A percentile compares a stretch with the other conserved stretches of the same genome.
Conservation (phyloP, 169 alveolate genomes). For the Plasmodium gaboni region DNA sequence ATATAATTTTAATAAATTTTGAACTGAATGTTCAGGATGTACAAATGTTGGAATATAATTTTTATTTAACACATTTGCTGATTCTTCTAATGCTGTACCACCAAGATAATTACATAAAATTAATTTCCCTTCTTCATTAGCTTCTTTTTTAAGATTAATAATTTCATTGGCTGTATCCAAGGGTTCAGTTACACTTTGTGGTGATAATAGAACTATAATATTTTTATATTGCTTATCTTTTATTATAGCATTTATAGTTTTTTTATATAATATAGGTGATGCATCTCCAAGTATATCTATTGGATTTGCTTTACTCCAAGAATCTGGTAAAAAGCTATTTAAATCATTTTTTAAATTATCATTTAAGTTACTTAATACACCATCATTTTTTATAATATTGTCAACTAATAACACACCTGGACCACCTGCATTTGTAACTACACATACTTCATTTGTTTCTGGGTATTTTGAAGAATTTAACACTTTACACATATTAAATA, state of each 20-base stretch:
- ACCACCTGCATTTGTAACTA: constrained; percentile 90
- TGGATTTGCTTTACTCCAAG: constrained; percentile 88
- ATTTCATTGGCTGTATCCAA: constrained; percentile 67
- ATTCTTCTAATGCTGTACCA: constrained; percentile 81
- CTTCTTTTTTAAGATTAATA: constrained; percentile 22
- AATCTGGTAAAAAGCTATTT: constrained; percentile 81
- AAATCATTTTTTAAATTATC: constrained; percentile 69
- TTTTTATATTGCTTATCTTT: constrained; percentile 82
- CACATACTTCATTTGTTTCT: constrained; percentile 80
- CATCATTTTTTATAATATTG: constrained; percentile 79
- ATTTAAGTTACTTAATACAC: constrained; percentile 77
- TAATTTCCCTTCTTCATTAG: not conserved
- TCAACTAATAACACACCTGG: constrained; percentile 88
- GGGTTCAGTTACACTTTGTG: constrained; percentile 80
- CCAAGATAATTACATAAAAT: constrained; percentile 82
- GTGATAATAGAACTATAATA: constrained; percentile 83
- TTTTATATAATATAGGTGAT: constrained; percentile 82
- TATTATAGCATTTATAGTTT: constrained; percentile 79
- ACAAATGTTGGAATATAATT: constrained; percentile 82
- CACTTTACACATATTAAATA: constrained; percentile 80
- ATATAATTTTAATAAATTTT: constrained; percentile 32
- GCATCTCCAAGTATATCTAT: constrained; percentile 91
- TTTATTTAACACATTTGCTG: constrained; percentile 78
- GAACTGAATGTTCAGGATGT: constrained; percentile 82
- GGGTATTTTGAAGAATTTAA: constrained; percentile 79